phyloP scores from a whole-genome alignment of 176 grass and related monocot genomes.

The Oryza glumipatula region DNA sequence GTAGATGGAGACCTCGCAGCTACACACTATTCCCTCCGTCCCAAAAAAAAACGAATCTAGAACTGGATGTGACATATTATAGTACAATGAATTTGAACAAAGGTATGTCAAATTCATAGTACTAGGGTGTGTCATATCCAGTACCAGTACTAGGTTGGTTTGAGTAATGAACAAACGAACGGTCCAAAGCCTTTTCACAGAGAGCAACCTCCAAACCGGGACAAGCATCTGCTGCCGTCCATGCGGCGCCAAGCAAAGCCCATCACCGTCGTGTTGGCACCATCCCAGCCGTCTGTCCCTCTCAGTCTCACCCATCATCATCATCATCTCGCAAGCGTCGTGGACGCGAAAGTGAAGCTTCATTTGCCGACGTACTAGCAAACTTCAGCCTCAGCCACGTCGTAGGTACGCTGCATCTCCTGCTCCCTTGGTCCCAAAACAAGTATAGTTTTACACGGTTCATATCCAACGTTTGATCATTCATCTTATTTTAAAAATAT shows the following conservation, averaged over 20 bases:
- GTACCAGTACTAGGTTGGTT: no score
- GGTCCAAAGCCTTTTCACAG: not conserved
- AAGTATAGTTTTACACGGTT: no score
- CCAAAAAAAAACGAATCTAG: no score
- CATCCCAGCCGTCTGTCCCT: constrained; percentile 8
- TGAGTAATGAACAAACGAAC: not conserved
- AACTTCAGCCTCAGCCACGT: not conserved
- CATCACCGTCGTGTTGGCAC: not conserved
- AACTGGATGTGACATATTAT: no score
- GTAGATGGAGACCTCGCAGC: not conserved
- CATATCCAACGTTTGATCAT: no score
- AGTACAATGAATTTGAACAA: no score
- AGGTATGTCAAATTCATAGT: no score
- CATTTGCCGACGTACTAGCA: not conserved
- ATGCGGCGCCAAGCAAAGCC: not conserved
- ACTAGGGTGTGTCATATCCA: no score
- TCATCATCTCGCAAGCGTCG: not conserved
- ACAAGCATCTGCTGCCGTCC: constrained; percentile 22
- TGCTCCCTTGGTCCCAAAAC: no score
- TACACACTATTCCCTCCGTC: no score
- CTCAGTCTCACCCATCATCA: not conserved
- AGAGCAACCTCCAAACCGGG: not conserved
- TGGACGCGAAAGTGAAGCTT: not conserved
- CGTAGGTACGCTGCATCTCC: no score
- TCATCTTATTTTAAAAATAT: no score